Evolutionary conservation across 441 rosid species (phyloP).

Genomic region (Omphalea diandra): DNA sequence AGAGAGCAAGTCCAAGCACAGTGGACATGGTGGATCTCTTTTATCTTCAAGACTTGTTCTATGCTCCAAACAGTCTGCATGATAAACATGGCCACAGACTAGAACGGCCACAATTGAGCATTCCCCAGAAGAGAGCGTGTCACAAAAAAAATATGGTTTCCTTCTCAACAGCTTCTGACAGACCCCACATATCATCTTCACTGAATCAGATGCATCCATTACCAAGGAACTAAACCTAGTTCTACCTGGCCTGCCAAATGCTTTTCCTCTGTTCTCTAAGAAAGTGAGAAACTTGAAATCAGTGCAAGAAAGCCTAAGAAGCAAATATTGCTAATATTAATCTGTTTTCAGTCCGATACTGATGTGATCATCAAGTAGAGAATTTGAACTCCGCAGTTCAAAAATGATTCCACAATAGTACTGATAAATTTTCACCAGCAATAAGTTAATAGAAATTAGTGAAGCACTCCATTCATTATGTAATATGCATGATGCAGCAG

Average conservation of each 20-base stretch:
- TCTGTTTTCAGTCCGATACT: not conserved
- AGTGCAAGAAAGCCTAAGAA: not conserved
- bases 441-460: not conserved
- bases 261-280: slow-evolving; percentile 40
- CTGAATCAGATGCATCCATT: slow-evolving; percentile 31
- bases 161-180: slow-evolving; percentile 51
- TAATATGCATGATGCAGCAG: not conserved
- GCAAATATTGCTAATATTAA: not conserved
- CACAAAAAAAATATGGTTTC: slow-evolving; percentile 41
- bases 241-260: slow-evolving; percentile 43
- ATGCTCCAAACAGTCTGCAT: slow-evolving; percentile 62
- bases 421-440: not conserved
- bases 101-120: slow-evolving; percentile 53
- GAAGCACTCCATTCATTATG: not conserved
- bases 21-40: slow-evolving; percentile 52
- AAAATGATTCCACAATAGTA: not conserved
- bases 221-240: slow-evolving; percentile 38
- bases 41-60: slow-evolving; percentile 42
- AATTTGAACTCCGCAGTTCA: not conserved
- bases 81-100: slow-evolving; percentile 65
- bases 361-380: no score
- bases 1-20: slow-evolving; percentile 35
- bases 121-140: slow-evolving; percentile 35
- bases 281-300: slow-evolving; percentile 11
- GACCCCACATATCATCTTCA: slow-evolving; percentile 50